Percentiles rank a stretch among this genome's conserved stretches.
Evolutionary conservation across 192 early-diverging fungal genomes (phyloP).

Genomic region (Linnemannia elongata): DNA sequence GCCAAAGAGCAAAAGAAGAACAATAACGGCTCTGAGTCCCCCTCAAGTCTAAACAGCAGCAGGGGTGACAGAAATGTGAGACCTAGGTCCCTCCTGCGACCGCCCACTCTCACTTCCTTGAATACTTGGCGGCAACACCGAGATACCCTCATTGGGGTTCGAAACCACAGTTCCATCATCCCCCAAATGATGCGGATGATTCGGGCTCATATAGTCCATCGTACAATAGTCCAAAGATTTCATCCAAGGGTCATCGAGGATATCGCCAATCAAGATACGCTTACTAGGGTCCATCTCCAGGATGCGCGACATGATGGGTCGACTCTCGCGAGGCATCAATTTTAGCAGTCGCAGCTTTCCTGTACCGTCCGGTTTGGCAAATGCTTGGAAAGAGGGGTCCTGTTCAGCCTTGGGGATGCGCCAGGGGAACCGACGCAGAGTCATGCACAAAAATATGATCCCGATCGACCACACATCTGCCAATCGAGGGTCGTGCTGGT

Average conservation of each 20-base stretch:
- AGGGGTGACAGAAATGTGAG: background rate
- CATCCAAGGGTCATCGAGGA: slow-evolving; percentile 84
- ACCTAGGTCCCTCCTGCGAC: background rate
- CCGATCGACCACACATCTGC: slow-evolving; percentile 94
- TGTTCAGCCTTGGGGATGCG: slow-evolving; percentile 63
- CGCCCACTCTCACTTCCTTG: slow-evolving; percentile 42
- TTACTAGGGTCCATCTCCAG: slow-evolving; percentile 70
- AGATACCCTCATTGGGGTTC: slow-evolving; percentile 35
- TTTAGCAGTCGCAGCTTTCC: slow-evolving; percentile 68
- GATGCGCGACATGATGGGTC: slow-evolving; percentile 72
- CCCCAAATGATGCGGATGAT: slow-evolving; percentile 52
- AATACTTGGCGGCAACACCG: slow-evolving; percentile 23
- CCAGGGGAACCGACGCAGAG: slow-evolving; percentile 79
- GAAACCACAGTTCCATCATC: slow-evolving; percentile 42
- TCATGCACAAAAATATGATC: slow-evolving; percentile 88
- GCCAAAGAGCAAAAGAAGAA: background rate
- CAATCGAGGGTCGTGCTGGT: slow-evolving; percentile 83
- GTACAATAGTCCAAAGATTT: slow-evolving; percentile 71
- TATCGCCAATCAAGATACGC: slow-evolving; percentile 73
- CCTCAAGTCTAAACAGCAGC: background rate
- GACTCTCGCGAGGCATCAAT: slow-evolving; percentile 71
- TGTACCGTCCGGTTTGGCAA: slow-evolving; percentile 62
- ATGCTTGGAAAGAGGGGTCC: slow-evolving; percentile 74
- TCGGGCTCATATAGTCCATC: slow-evolving; percentile 24
- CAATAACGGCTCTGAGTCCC: too few relatives aligned